These are phyloP conservation scores for Candida schatavii DNA, from an alignment of 805 yeast species.

Conservation along the genomic window DNA sequence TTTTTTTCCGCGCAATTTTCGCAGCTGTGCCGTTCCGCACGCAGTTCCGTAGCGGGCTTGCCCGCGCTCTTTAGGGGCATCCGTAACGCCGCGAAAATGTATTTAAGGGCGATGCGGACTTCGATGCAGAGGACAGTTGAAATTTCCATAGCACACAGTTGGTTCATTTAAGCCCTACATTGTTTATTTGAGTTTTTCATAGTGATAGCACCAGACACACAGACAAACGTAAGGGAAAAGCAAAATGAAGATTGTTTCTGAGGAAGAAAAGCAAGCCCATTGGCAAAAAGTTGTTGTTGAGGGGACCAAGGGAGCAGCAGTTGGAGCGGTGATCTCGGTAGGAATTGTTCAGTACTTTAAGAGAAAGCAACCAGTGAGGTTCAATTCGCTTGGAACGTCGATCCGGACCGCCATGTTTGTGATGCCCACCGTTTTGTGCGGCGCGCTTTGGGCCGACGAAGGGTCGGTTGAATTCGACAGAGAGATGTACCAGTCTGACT, in stretches of 20 bases:
- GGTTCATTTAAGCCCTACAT: too few relatives aligned
- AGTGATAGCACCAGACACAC: too few relatives aligned
- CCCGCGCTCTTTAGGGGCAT: too few relatives aligned
- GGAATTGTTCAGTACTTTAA: constrained; percentile 46
- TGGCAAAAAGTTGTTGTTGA: constrained; percentile 55
- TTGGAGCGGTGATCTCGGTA: constrained; percentile 57
- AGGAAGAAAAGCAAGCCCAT: constrained; percentile 68
- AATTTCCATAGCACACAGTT: too few relatives aligned
- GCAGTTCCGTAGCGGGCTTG: too few relatives aligned
- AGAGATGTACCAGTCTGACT: constrained; percentile 51
- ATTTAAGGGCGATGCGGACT: too few relatives aligned
- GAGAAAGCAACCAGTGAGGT: constrained; percentile 42
- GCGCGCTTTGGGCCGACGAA: constrained; percentile 67
- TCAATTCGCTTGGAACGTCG: constrained; percentile 32
- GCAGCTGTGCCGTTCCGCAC: too few relatives aligned
- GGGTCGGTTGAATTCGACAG: constrained; percentile 68
- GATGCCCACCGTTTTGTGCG: constrained; percentile 61
- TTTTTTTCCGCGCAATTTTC: too few relatives aligned
- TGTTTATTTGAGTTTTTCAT: too few relatives aligned
- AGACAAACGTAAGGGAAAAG: too few relatives aligned
- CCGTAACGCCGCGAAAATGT: too few relatives aligned
- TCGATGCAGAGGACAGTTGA: too few relatives aligned
- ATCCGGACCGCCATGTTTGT: constrained; percentile 64
- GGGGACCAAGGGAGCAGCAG: constrained; percentile 55
- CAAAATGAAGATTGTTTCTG: constrained; percentile 61